A percentile compares a stretch with the other conserved stretches of the same genome.
phyloP scores from a whole-genome alignment of 1,284 basidiomycete species.

The Naganishia albida region DNA sequence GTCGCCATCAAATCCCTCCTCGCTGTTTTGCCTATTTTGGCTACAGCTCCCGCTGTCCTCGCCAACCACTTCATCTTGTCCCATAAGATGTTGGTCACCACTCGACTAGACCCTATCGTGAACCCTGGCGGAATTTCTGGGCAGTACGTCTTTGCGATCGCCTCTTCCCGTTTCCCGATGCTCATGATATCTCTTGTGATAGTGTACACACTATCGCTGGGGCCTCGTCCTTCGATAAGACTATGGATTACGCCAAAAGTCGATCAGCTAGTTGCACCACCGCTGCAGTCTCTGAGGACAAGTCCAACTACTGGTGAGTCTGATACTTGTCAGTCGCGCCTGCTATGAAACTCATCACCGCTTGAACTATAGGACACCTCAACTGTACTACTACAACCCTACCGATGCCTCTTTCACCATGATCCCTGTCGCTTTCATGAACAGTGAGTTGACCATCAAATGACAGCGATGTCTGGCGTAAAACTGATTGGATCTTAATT shows the following conservation, averaged over 20 bases:
- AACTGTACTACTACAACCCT: conserved; percentile 53
- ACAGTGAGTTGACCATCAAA: conserved; percentile 33
- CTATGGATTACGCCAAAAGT: conserved; percentile 45
- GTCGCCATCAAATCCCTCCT: conserved; percentile 20
- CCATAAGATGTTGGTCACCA: conserved; percentile 44
- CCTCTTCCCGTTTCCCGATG: not conserved
- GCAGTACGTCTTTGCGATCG: conserved; percentile 34
- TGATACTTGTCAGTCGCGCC: not conserved
- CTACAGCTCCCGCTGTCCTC: conserved; percentile 8
- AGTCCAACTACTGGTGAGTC: conserved; percentile 55
- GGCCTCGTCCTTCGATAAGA: conserved; percentile 50
- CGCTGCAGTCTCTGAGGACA: conserved; percentile 51
- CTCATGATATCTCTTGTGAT: not conserved
- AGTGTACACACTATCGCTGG: conserved; percentile 52
- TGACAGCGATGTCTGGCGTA: not conserved
- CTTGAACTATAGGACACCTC: conserved; percentile 35
- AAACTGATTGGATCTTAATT: not conserved
- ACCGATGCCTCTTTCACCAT: conserved; percentile 41
- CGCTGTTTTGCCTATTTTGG: conserved; percentile 26
- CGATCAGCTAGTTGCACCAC: conserved; percentile 52
- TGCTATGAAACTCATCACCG: not conserved
- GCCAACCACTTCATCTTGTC: conserved; percentile 45
- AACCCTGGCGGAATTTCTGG: conserved; percentile 42
- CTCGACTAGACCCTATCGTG: conserved; percentile 50
- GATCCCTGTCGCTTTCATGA: conserved; percentile 43